Percentiles rank a stretch among this genome's conserved stretches.
These are phyloP conservation scores for Kuraishia hungarica DNA, from an alignment of 805 yeast genomes.

Conservation along the genomic window DNA sequence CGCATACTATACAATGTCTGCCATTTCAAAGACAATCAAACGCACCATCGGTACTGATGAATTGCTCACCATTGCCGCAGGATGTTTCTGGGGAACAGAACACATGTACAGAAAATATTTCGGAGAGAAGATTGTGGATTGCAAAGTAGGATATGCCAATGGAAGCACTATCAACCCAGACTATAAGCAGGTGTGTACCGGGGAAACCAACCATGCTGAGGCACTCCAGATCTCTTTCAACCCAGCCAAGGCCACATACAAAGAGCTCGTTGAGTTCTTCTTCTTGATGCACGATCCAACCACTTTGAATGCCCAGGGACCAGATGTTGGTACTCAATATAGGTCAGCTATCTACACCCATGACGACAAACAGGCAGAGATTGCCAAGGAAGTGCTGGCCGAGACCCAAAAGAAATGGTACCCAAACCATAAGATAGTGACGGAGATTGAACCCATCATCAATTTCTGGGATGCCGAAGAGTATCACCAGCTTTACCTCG, in stretches of 20 bases:
- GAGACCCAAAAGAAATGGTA: constrained; percentile 68
- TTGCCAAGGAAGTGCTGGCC: constrained; percentile 32
- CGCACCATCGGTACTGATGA: constrained; percentile 29
- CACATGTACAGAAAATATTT: constrained; percentile 70
- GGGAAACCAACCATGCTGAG: constrained; percentile 73
- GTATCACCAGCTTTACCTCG: constrained; percentile 80
- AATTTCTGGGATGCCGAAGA: constrained; percentile 92
- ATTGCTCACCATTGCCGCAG: constrained; percentile 49
- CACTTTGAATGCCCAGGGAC: constrained; percentile 73
- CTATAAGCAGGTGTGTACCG: constrained; percentile 68
- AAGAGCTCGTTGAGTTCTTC: constrained; percentile 69
- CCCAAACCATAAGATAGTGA: constrained; percentile 54
- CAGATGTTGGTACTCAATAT: constrained; percentile 85
- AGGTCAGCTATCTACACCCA: constrained; percentile 75
- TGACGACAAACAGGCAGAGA: constrained; percentile 35
- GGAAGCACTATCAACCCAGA: constrained; percentile 49
- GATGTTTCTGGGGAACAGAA: constrained; percentile 89
- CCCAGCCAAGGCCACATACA: constrained; percentile 50
- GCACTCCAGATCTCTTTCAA: constrained; percentile 77
- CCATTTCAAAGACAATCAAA: constrained; percentile 1
- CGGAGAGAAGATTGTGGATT: constrained; percentile 57
- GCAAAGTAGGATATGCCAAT: constrained; percentile 87
- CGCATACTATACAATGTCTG: background rate
- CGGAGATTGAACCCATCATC: constrained; percentile 57
- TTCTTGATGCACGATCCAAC: constrained; percentile 95